phyloP scores from a whole-genome alignment of 495 filamentous ascomycete genomes.

The Penicillium atrosanguineum region DNA sequence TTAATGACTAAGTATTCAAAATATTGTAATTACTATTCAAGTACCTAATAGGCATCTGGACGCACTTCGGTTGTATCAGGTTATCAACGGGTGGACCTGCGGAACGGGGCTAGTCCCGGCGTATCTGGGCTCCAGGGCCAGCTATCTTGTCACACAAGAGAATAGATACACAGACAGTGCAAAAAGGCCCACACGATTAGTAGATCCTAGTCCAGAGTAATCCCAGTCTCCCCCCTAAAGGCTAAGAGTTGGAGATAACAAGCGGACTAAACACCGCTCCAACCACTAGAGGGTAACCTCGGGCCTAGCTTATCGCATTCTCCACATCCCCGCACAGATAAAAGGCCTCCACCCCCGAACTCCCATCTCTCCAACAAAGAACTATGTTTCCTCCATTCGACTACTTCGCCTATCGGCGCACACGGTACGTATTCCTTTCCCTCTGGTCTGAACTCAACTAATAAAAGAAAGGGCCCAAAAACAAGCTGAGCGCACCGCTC shows the following conservation, averaged over 20 bases:
- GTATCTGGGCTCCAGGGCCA: neutral
- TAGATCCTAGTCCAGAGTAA: no score
- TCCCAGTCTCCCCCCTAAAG: no score
- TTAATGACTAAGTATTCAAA: no score
- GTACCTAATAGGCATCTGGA: neutral
- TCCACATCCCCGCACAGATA: slow-evolving; percentile 30
- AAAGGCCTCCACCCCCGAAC: slow-evolving; percentile 14
- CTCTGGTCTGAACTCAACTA: neutral
- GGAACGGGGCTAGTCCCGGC: neutral
- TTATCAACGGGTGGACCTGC: slow-evolving; percentile 3
- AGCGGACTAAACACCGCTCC: slow-evolving; percentile 20
- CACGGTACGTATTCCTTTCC: slow-evolving; percentile 40
- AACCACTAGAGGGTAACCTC: slow-evolving; percentile 8
- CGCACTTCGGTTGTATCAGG: neutral
- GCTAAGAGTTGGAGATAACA: neutral
- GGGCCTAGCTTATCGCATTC: slow-evolving; percentile 15
- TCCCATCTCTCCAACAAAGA: slow-evolving; percentile 6
- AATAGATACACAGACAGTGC: neutral
- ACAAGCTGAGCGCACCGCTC: slow-evolving; percentile 65
- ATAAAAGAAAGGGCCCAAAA: slow-evolving; percentile 64
- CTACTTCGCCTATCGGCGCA: slow-evolving; percentile 54
- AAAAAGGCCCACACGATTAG: neutral
- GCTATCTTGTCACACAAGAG: neutral
- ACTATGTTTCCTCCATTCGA: slow-evolving; percentile 58
- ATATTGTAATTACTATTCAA: no score